Percentiles rank a stretch among this genome's conserved stretches.
Evolutionary conservation across 768 basidiomycete species (phyloP).

Genomic region (Pisolithus microcarpus): DNA sequence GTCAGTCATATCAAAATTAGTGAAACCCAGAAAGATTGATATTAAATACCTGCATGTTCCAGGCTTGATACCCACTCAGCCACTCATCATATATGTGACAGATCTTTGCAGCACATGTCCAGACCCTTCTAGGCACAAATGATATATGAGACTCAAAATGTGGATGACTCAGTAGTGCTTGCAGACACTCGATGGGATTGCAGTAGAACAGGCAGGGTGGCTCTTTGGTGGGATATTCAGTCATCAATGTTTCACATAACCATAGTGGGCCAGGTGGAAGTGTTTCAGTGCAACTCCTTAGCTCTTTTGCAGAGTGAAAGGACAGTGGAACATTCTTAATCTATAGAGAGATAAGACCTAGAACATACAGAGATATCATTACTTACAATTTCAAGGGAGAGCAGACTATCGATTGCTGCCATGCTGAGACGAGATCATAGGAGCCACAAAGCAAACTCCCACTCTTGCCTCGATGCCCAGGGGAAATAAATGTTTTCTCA

Average conservation of each 20-base stretch:
- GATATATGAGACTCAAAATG: constrained; percentile 5
- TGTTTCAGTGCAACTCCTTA: background rate
- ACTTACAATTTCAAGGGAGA: too few species aligned
- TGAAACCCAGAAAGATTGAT: background rate
- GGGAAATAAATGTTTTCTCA: background rate
- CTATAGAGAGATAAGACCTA: background rate
- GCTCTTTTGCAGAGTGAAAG: constrained; percentile 14
- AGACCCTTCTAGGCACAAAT: constrained; percentile 12
- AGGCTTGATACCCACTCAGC: constrained; percentile 20
- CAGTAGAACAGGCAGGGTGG: background rate
- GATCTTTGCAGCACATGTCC: constrained; percentile 2
- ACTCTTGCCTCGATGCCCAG: background rate
- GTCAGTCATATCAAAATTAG: background rate
- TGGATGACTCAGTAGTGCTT: background rate
- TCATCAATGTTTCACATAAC: background rate
- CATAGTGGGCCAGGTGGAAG: background rate
- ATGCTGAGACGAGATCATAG: background rate
- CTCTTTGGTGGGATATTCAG: background rate
- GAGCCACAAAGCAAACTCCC: background rate
- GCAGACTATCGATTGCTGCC: background rate
- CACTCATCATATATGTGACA: constrained; percentile 14
- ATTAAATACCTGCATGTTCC: constrained; percentile 18
- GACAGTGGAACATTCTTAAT: constrained; percentile 14
- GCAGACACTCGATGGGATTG: background rate
- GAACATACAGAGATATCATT: too few species aligned